A percentile compares a stretch with the other conserved stretches of the same genome.
These are phyloP conservation scores for Phytophthora nicotianae DNA, from an alignment of 352 stramenopile species.

Conservation along the genomic window DNA sequence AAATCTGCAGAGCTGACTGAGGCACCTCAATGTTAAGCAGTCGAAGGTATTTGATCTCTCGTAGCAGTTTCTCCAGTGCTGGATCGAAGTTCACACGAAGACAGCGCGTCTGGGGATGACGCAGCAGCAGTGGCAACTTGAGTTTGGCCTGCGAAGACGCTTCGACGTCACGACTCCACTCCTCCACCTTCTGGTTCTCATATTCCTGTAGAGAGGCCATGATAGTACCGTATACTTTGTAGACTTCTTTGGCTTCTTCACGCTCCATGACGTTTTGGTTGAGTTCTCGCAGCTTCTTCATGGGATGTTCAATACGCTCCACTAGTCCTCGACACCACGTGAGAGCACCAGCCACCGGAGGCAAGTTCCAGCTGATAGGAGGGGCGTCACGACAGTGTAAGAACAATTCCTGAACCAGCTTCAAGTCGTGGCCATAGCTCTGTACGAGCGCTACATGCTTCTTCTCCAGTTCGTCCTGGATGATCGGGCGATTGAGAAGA, in stretches of 20 bases:
- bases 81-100: constrained; percentile 98
- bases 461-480: constrained; percentile 97
- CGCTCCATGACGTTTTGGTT: constrained; percentile 97
- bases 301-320: constrained; percentile 96
- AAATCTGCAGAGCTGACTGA: constrained; percentile 95
- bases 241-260: constrained; percentile 98
- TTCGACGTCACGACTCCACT: constrained; percentile 97
- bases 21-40: constrained; percentile 95
- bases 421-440: constrained; percentile 96
- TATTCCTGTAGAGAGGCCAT: constrained; percentile 97
- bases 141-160: constrained; percentile 95
- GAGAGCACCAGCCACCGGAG: constrained; percentile 94
- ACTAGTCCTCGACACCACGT: constrained; percentile 96
- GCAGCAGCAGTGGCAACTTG: constrained; percentile 93
- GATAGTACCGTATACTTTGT: constrained; percentile 96
- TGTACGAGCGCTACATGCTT: constrained; percentile 97
- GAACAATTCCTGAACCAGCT: constrained; percentile 97
- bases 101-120: constrained; percentile 89
- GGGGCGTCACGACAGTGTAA: constrained; percentile 92
- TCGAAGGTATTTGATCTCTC: constrained; percentile 98
- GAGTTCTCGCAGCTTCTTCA: constrained; percentile 96
- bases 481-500: constrained; percentile 94
- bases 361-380: constrained; percentile 95
- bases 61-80: constrained; percentile 95
- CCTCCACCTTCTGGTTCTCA: constrained; percentile 96